Percentiles rank a stretch among this genome's conserved stretches.
These are phyloP conservation scores for Sedum album DNA, from an alignment of 164 flowering plant species.

Conservation along the genomic window DNA sequence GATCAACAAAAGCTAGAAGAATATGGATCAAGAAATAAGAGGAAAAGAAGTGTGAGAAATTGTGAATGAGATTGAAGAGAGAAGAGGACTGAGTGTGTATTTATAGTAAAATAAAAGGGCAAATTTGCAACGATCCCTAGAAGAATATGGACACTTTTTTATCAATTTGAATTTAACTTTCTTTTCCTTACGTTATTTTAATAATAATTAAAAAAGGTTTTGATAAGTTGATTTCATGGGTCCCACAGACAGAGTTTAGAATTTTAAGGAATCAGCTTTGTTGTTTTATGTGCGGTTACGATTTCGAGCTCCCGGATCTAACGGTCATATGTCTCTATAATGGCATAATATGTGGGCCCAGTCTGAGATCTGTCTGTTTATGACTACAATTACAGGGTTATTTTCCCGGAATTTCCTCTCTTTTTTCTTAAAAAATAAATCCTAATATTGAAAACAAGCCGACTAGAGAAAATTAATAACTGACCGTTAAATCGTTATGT, in stretches of 20 bases:
- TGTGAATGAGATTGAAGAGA: slow-evolving; percentile 5
- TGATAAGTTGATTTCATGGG: slow-evolving; percentile 5
- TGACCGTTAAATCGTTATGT: too few relatives aligned
- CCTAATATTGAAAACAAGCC: too few relatives aligned
- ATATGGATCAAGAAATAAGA: neutral
- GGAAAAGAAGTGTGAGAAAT: neutral
- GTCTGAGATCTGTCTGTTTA: neutral
- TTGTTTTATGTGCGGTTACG: slow-evolving; percentile 3
- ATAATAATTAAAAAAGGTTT: neutral
- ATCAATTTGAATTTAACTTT: neutral
- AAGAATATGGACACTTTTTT: neutral
- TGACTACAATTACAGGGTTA: too few relatives aligned
- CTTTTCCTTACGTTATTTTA: neutral
- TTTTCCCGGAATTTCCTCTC: too few relatives aligned
- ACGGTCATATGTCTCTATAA: slow-evolving; percentile 3
- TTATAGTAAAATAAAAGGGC: neutral
- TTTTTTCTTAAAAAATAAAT: too few relatives aligned
- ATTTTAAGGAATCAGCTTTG: slow-evolving; percentile 7
- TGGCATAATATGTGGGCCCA: neutral
- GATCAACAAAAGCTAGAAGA: neutral
- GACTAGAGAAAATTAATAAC: too few relatives aligned
- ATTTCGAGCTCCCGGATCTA: slow-evolving; percentile 8
- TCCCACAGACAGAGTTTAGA: slow-evolving; percentile 7
- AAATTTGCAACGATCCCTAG: slow-evolving; percentile 4
- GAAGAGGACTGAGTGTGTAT: neutral